phyloP scores from a whole-genome alignment of 768 basidiomycete species.

The Suillus clintonianus region DNA sequence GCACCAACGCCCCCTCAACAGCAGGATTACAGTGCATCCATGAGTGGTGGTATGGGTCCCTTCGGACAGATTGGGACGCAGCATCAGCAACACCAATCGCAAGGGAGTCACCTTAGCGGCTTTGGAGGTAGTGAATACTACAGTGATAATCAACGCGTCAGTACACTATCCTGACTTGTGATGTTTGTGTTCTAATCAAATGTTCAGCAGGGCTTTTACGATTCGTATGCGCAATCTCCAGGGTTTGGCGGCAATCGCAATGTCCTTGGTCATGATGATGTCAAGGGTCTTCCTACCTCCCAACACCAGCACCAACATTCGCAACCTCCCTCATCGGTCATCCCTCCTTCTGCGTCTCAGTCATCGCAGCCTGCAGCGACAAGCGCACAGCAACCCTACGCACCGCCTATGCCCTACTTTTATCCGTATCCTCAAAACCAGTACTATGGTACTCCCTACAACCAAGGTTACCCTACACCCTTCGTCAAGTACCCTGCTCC shows the following conservation, averaged over 20 bases:
- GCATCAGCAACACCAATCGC: slow-evolving; percentile 59
- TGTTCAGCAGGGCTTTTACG: slow-evolving; percentile 67
- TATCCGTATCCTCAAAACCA: slow-evolving; percentile 77
- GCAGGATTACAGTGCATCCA: slow-evolving; percentile 54
- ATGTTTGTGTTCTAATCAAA: slow-evolving; percentile 10
- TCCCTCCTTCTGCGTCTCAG: slow-evolving; percentile 56
- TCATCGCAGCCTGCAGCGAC: slow-evolving; percentile 58
- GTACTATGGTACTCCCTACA: slow-evolving; percentile 75
- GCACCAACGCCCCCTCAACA: slow-evolving; percentile 70
- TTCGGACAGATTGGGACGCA: slow-evolving; percentile 58
- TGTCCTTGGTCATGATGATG: slow-evolving; percentile 72
- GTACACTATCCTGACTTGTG: slow-evolving; percentile 21
- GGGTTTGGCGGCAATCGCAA: slow-evolving; percentile 62
- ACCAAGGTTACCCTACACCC: slow-evolving; percentile 61
- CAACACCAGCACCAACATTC: slow-evolving; percentile 45
- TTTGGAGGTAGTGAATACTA: slow-evolving; percentile 73
- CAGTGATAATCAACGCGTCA: slow-evolving; percentile 64
- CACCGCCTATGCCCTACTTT: slow-evolving; percentile 62
- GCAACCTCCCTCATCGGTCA: slow-evolving; percentile 42
- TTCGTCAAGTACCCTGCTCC: slow-evolving; percentile 77
- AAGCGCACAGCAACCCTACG: slow-evolving; percentile 65
- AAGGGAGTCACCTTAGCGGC: slow-evolving; percentile 48
- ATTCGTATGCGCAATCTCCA: slow-evolving; percentile 66
- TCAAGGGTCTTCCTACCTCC: slow-evolving; percentile 64
- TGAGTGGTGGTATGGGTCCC: slow-evolving; percentile 21